These are phyloP conservation scores for Fraxinus pennsylvanica DNA, from an alignment of 257 asterid species.

Conservation along the genomic window DNA sequence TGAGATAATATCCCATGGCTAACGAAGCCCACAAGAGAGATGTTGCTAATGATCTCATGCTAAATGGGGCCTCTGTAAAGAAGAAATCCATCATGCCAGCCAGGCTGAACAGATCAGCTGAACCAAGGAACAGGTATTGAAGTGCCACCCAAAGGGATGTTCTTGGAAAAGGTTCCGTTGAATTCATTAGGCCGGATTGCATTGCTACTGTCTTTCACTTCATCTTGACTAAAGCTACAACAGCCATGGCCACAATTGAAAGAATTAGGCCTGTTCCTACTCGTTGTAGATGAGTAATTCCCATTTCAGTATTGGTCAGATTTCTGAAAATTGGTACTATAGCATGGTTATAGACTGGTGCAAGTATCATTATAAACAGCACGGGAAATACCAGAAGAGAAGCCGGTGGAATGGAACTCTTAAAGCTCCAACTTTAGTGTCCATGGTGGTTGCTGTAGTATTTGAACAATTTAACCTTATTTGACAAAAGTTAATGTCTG, in stretches of 20 bases:
- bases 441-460: constrained; percentile 70
- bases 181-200: too few relatives aligned
- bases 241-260: constrained; percentile 68
- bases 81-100: constrained; percentile 90
- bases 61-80: constrained; percentile 80
- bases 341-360: constrained; percentile 64
- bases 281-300: constrained; percentile 69
- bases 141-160: constrained; percentile 36
- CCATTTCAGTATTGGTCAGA: constrained; percentile 60
- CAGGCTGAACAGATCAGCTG: constrained; percentile 86
- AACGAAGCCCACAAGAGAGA: constrained; percentile 82
- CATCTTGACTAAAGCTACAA: constrained; percentile 43
- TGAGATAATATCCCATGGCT: constrained; percentile 78
- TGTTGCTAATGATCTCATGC: constrained; percentile 80
- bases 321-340: constrained; percentile 59
- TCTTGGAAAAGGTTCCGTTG: too few relatives aligned
- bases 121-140: constrained; percentile 61
- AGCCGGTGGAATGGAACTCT: constrained; percentile 62
- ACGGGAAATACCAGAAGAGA: constrained; percentile 82
- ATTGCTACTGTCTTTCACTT: too few relatives aligned
- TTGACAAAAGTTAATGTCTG: too few relatives aligned
- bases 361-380: constrained; percentile 59
- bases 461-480: too few relatives aligned
- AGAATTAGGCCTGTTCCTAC: constrained; percentile 68
- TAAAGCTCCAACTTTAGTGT: constrained; percentile 59